Base-by-base conservation (phyloP, 345 rosid genomes). In the Arabis alpina region DNA sequence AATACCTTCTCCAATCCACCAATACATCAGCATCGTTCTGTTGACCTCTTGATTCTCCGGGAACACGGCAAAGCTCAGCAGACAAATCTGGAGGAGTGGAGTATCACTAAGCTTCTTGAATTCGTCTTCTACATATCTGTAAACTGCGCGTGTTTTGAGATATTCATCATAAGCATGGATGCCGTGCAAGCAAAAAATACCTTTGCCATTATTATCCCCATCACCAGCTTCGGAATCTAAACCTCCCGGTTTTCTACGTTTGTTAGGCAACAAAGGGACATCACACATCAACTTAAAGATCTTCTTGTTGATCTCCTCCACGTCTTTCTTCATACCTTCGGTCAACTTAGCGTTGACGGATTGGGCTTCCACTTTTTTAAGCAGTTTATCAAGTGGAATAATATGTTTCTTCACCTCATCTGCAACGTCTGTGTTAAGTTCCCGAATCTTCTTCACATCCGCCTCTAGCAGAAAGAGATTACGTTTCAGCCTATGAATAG, bases 1-100 rank as follows among this genome's bases (percentile, higher is more conserved):
- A 47, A 86, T 34, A 8, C 71, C 69, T 74, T 88, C 88, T 30
- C 85, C 94, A 4, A 82, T 61, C 86, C 87, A 87, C 89, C 86
- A 87, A 39, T 78, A 66, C 60, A 77, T 77, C 52, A 87, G 62
- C 67, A 79, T 47, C 41, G 83, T 81, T 61, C 79, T 83, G 11
- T 77, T 80, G 10, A 84, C 68, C 62, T 71, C 81, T 6, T 77
- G 80, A 24, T 80, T 73, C 64, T 81, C 80, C 0, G 88, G 86
- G 70, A 87, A 87, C 24, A 80, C 71, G 6, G 80, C 72, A 5
- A 83, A 87, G 50, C 72, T 80, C 27, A 81, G 56, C 73, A 87
- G 53, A 62, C 77, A 82, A 37, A 71, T 43, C 77, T 23, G 66
- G 2, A 15, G 66, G 2, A 23, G 3, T 4, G 27, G 6, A 5